These are phyloP conservation scores for Aspergillus mulundensis DNA, from an alignment of 495 filamentous ascomycete genomes.

Conservation along the genomic window DNA sequence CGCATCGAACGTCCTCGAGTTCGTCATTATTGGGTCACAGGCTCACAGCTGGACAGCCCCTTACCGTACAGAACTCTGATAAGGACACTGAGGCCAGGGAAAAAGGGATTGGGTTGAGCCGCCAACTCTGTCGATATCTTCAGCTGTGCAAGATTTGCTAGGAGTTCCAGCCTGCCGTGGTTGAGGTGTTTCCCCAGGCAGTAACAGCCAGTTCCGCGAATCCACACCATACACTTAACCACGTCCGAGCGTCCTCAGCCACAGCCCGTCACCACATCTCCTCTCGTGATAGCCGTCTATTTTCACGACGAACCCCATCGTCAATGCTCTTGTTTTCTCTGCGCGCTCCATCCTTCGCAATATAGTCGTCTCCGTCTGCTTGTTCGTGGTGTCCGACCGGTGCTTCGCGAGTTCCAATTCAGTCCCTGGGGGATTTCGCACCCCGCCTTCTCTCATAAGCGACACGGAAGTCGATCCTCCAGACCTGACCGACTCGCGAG, in stretches of 20 bases:
- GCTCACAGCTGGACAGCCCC: neutral
- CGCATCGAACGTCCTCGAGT: no score
- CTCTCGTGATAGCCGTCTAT: constrained; percentile 10
- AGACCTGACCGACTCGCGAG: constrained; percentile 30
- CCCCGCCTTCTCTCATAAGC: constrained; percentile 34
- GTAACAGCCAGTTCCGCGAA: constrained; percentile 6
- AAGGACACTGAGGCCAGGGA: neutral
- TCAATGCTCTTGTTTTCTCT: neutral
- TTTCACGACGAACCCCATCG: neutral
- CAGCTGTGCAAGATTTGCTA: neutral
- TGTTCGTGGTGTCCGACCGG: constrained; percentile 7
- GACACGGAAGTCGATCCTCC: constrained; percentile 42
- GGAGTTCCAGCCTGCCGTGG: neutral
- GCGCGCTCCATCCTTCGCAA: neutral
- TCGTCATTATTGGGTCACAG: neutral
- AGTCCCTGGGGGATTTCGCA: constrained; percentile 18
- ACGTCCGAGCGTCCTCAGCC: constrained; percentile 23
- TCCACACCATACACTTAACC: constrained; percentile 7
- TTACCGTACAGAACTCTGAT: neutral
- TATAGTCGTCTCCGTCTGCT: neutral
- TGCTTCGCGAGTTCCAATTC: constrained; percentile 10
- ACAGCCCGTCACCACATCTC: constrained; percentile 8
- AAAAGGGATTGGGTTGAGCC: neutral
- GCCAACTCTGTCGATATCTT: neutral
- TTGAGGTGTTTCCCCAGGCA: neutral